Base-by-base conservation (phyloP, 2,329 filamentous ascomycete species). In the Colletotrichum graminicola region DNA sequence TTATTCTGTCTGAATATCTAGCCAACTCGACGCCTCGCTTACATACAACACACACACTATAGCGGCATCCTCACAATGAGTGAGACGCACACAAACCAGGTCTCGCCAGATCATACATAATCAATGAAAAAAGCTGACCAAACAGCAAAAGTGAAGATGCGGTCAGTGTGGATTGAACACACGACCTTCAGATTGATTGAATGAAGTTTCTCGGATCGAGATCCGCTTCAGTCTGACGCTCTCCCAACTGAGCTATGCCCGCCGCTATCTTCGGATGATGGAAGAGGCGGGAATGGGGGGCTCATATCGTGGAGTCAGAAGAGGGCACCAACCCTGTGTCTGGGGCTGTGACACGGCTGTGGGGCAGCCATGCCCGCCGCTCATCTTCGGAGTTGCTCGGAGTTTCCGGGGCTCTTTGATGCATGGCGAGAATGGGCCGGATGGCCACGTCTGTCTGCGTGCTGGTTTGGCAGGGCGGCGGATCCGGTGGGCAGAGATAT, bases 181-280 rank as follows among this genome's bases (percentile, higher is more conserved):
- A 62, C 60, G 61, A 63, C 61, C 61, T 63, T 63, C 61, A 63
- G 61, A 63, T 63, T 63, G 47, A 63, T 63, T 41, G 61, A 63
- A 54, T 63, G 61, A 63, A 63, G 61, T 63, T 63, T 16, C 3
- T 5, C 47, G 5, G 54, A 47, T 34, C 3, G n/a, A 47, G 43
- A 54, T 36, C 61, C 61, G 61, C 61, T 63, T 63, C 61, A 63
- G 47, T 63, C 61, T 63, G 61, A 63, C 61, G 61, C 61, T 63
- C 61, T 63, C 61, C 61, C 61, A 63, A 63, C 61, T 63, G 61
- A 63, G 61, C 61, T 63, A 63, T 63, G 61, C 54, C 61, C 61
- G 61, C 61, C 61, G 61, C 14, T 16, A n/a, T n/a, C n/a, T n/a
- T n/a, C n/a, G n/a, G n/a, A n/a, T n/a, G n/a, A n/a, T n/a, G n/a